Conservation (phyloP, 768 basidiomycete species). For the Trametes cubensis region DNA sequence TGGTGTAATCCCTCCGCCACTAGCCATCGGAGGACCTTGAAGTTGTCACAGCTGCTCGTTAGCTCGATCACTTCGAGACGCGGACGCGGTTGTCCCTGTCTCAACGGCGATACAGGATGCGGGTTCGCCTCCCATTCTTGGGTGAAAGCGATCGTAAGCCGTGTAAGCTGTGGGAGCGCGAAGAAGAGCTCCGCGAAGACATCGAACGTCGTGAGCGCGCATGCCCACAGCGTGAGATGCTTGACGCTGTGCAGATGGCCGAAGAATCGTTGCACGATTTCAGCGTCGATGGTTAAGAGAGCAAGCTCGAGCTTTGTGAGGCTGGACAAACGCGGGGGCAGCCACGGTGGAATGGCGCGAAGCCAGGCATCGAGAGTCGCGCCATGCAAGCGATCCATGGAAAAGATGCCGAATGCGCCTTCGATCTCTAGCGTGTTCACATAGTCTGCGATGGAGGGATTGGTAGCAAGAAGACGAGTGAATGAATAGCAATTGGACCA, state of each 20-base stretch:
- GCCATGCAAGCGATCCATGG: conserved; percentile 21
- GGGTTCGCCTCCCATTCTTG: conserved; percentile 21
- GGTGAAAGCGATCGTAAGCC: conserved; percentile 18
- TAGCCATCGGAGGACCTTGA: conserved; percentile 21
- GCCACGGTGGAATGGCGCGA: conserved; percentile 14
- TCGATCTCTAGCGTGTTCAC: conserved; percentile 20
- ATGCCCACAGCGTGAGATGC: conserved; percentile 23
- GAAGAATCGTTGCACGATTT: conserved; percentile 17
- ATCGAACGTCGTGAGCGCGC: conserved; percentile 19
- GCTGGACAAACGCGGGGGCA: conserved; percentile 8
- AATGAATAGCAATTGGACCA: conserved; percentile 21
- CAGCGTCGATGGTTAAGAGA: conserved; percentile 14
- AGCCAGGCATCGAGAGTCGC: conserved; percentile 23
- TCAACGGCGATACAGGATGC: not conserved
- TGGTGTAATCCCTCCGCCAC: conserved; percentile 8
- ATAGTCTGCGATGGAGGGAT: conserved; percentile 11
- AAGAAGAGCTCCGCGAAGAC: conserved; percentile 17
- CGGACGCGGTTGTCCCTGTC: not conserved
- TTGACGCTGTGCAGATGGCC: conserved; percentile 1
- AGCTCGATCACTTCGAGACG: conserved; percentile 14
- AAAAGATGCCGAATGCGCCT: conserved; percentile 23
- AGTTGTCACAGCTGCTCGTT: conserved; percentile 18
- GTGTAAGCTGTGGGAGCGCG: conserved; percentile 10
- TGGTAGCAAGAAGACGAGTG: conserved; percentile 14
- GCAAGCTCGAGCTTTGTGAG: conserved; percentile 24